Evolutionary conservation across 2,329 filamentous ascomycete genomes (phyloP).

Genomic region (Sporothrix mexicana): DNA sequence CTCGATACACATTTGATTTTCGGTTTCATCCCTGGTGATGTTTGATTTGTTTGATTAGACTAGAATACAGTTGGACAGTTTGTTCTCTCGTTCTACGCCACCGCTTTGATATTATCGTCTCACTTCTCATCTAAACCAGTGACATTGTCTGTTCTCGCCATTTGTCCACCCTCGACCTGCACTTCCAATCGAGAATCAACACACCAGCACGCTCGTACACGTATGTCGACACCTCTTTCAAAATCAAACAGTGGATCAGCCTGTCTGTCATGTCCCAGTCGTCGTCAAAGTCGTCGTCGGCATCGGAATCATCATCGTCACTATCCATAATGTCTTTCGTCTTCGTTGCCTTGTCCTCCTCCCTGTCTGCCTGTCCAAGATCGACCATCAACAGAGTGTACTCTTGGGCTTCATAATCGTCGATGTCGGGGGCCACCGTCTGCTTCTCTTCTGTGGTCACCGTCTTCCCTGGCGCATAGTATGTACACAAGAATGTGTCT

Average conservation of each 20-base stretch:
- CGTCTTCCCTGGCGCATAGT: constrained; percentile 4
- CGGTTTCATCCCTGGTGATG: too few species aligned
- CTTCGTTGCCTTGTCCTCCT: neutral
- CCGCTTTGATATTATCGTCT: neutral
- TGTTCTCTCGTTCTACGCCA: neutral
- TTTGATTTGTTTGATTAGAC: too few species aligned
- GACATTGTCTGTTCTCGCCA: constrained; percentile 7
- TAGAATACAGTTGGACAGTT: neutral
- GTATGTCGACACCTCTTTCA: neutral
- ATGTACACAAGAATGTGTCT: constrained; percentile 9
- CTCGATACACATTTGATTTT: too few species aligned
- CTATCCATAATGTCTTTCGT: neutral
- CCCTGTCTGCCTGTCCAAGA: neutral
- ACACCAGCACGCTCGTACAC: neutral
- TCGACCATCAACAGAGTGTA: constrained; percentile 13
- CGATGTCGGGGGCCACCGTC: neutral
- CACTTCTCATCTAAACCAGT: neutral
- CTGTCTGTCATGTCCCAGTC: constrained; percentile 11
- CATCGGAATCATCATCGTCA: neutral
- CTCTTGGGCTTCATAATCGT: neutral
- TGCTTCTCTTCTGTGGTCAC: neutral
- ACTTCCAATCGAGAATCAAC: constrained; percentile 20
- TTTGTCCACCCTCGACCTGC: neutral
- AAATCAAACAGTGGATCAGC: constrained; percentile 16
- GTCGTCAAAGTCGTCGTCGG: neutral